A percentile compares a stretch with the other conserved stretches of the same genome.
phyloP scores from a whole-genome alignment of 106 monocot species.

The Narthecium ossifragum region DNA sequence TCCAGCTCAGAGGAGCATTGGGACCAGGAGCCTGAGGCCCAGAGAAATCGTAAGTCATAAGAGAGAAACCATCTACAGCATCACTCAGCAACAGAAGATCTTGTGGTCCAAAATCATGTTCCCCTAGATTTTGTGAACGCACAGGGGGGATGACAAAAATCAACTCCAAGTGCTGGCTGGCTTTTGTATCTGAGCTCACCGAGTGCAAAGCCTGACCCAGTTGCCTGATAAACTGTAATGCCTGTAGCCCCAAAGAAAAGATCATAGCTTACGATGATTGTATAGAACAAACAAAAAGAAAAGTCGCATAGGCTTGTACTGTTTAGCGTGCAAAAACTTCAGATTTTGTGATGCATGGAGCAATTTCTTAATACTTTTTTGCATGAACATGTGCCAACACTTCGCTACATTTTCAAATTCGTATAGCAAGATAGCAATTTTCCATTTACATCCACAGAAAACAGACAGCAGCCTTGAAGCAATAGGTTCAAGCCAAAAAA shows the following conservation, averaged over 20 bases:
- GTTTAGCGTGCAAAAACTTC: background rate
- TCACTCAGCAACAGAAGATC: constrained; percentile 56
- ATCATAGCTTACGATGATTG: background rate
- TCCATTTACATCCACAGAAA: no score
- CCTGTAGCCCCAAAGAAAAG: constrained; percentile 27
- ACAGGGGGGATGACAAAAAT: constrained; percentile 80
- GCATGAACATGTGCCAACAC: no score
- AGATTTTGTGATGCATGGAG: no score
- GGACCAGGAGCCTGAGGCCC: constrained; percentile 80
- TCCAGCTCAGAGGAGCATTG: constrained; percentile 84
- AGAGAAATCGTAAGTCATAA: constrained; percentile 98
- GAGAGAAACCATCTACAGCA: constrained; percentile 85
- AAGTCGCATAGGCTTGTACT: background rate
- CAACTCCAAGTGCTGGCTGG: constrained; percentile 44
- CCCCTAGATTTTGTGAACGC: constrained; percentile 46
- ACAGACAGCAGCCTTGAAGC: no score
- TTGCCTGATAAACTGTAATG: constrained; percentile 60
- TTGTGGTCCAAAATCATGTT: constrained; percentile 69
- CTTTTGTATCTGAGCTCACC: constrained; percentile 31
- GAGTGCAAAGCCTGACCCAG: constrained; percentile 65
- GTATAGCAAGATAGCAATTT: no score
- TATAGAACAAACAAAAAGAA: background rate
- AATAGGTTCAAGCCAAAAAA: no score
- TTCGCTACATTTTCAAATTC: no score
- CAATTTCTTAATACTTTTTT: no score